Conservation (phyloP, 176 grass and related monocot genomes). For the Carex cristatella region DNA sequence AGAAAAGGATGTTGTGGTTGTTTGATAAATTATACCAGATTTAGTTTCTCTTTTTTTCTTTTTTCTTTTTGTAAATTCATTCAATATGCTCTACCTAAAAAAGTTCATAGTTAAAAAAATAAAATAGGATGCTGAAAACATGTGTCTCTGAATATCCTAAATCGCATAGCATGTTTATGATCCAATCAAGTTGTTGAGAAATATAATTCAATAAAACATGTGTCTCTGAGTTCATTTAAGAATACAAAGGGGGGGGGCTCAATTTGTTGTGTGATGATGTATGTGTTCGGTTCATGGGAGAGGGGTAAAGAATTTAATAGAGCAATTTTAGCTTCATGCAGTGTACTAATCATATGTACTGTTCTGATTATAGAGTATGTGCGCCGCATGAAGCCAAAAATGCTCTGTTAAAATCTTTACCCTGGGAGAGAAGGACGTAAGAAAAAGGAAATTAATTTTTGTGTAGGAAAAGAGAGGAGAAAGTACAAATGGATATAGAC, state of each 20-base stretch:
- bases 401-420: too few species aligned
- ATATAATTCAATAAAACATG: background rate
- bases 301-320: too few species aligned
- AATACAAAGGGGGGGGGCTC: background rate
- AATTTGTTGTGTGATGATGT: too few species aligned
- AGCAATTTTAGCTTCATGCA: too few species aligned
- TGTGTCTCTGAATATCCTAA: background rate
- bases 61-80: background rate
- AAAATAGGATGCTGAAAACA: background rate
- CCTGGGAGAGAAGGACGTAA: background rate
- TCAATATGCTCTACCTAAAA: background rate
- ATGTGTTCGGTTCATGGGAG: too few species aligned
- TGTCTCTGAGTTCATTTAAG: background rate
- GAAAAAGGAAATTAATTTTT: background rate
- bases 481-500: constrained; percentile 10
- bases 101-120: background rate
- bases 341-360: too few species aligned
- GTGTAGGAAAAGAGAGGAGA: background rate
- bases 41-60: background rate
- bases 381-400: too few species aligned
- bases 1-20: constrained; percentile 31
- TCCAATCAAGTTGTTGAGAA: background rate
- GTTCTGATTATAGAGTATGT: too few species aligned
- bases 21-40: constrained; percentile 15
- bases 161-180: background rate